Percentiles rank a stretch among this genome's conserved stretches.
Conservation (phyloP, 352 stramenopile genomes). For the Elongisporangium undulatum region DNA sequence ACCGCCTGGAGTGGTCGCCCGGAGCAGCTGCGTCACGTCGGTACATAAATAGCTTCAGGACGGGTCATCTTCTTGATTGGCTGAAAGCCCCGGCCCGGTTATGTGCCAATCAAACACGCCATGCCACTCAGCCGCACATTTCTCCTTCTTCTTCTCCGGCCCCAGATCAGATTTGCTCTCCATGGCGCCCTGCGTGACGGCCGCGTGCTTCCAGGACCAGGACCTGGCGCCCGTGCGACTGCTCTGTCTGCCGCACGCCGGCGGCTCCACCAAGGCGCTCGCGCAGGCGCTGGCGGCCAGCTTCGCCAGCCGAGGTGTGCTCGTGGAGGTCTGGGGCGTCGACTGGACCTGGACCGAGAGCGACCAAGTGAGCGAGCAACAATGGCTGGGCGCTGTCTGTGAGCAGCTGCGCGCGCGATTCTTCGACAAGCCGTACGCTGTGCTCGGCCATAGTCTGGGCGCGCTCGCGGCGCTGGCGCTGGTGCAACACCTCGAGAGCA, state of each 20-base stretch:
- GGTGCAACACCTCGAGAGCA: conserved; percentile 33
- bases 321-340: conserved; percentile 56
- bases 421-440: conserved; percentile 71
- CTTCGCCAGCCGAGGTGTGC: conserved; percentile 23
- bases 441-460: conserved; percentile 69
- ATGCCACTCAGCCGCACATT: background rate
- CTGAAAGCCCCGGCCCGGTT: background rate
- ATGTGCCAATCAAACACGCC: background rate
- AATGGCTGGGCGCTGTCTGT: conserved; percentile 32
- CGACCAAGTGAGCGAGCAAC: conserved; percentile 9
- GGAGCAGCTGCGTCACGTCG: background rate
- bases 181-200: conserved; percentile 30
- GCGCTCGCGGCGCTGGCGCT: conserved; percentile 52
- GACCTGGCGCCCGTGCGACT: conserved; percentile 58
- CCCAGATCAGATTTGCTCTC: background rate
- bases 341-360: conserved; percentile 46
- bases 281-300: conserved; percentile 39
- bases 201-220: conserved; percentile 61
- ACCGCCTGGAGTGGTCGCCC: background rate
- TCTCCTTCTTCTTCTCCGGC: background rate
- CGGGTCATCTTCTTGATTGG: background rate
- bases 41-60: background rate
- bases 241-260: conserved; percentile 57
- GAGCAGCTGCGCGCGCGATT: conserved; percentile 40
- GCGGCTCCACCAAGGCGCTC: conserved; percentile 35